These are phyloP conservation scores for Geosmithia morbida DNA, from an alignment of 2,329 filamentous ascomycete genomes.

Conservation along the genomic window DNA sequence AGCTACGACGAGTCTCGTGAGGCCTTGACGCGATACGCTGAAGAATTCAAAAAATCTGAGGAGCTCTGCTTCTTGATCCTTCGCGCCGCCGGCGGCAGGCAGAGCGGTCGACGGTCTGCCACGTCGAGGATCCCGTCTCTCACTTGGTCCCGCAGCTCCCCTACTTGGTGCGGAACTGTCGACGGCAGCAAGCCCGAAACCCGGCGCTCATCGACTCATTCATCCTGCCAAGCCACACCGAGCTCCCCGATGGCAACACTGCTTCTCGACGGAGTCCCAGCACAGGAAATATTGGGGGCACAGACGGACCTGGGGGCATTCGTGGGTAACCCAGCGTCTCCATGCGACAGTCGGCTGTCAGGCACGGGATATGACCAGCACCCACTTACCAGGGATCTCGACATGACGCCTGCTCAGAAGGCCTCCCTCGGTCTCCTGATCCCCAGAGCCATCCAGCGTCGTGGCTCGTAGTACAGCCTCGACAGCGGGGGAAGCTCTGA, in stretches of 20 bases:
- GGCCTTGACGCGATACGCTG: constrained; percentile 14
- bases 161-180: neutral
- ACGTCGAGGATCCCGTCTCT: neutral
- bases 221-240: neutral
- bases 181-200: neutral
- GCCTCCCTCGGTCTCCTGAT: constrained; percentile 17
- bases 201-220: neutral
- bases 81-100: neutral
- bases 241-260: neutral
- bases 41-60: constrained; percentile 19
- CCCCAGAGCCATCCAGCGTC: constrained; percentile 16
- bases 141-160: neutral
- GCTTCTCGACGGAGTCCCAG: constrained; percentile 23
- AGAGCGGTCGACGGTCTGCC: neutral
- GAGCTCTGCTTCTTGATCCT: constrained; percentile 5
- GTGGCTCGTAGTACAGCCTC: constrained; percentile 21
- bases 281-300: constrained; percentile 20
- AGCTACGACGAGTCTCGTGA: constrained; percentile 13
- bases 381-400: constrained; percentile 16
- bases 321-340: constrained; percentile 7
- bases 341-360: neutral
- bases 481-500: constrained; percentile 12
- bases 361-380: constrained; percentile 18
- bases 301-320: constrained; percentile 21
- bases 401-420: constrained; percentile 12